These are phyloP conservation scores for Plasmodium sp. DNA, from an alignment of 169 alveolate species.

Conservation along the genomic window DNA sequence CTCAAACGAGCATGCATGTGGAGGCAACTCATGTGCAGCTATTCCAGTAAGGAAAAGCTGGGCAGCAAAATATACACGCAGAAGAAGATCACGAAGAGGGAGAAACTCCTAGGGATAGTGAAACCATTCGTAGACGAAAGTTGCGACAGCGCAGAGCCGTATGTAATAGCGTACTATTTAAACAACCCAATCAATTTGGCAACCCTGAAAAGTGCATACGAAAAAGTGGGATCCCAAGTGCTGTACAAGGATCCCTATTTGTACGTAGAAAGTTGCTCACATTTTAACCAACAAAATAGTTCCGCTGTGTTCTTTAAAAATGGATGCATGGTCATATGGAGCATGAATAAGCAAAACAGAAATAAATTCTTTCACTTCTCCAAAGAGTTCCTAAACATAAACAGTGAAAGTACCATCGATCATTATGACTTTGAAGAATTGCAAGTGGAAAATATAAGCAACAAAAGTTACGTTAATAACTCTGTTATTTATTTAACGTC, in stretches of 20 bases:
- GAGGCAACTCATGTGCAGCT: background rate
- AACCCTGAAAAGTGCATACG: constrained; percentile 36
- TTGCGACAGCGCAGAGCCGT: constrained; percentile 48
- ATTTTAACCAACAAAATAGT: constrained; percentile 73
- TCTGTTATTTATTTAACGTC: constrained; percentile 58
- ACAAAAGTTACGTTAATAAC: constrained; percentile 58
- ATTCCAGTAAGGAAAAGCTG: constrained; percentile 16
- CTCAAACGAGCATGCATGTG: background rate
- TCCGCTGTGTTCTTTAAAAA: constrained; percentile 67
- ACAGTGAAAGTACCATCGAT: background rate
- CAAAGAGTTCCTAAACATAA: background rate
- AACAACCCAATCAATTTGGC: constrained; percentile 13
- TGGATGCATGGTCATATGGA: constrained; percentile 75
- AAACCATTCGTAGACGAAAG: constrained; percentile 58
- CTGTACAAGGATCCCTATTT: constrained; percentile 73
- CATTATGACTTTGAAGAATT: constrained; percentile 66
- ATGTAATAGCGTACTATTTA: constrained; percentile 73
- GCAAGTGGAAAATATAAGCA: constrained; percentile 67
- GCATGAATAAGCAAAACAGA: constrained; percentile 66
- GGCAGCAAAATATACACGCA: constrained; percentile 60
- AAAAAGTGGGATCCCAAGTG: constrained; percentile 41
- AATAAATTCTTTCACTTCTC: constrained; percentile 26
- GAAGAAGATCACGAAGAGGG: constrained; percentile 61
- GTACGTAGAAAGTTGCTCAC: constrained; percentile 72
- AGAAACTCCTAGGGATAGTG: constrained; percentile 31